phyloP scores from a whole-genome alignment of 192 early-diverging fungal species.

The Lobulomyces angularis region DNA sequence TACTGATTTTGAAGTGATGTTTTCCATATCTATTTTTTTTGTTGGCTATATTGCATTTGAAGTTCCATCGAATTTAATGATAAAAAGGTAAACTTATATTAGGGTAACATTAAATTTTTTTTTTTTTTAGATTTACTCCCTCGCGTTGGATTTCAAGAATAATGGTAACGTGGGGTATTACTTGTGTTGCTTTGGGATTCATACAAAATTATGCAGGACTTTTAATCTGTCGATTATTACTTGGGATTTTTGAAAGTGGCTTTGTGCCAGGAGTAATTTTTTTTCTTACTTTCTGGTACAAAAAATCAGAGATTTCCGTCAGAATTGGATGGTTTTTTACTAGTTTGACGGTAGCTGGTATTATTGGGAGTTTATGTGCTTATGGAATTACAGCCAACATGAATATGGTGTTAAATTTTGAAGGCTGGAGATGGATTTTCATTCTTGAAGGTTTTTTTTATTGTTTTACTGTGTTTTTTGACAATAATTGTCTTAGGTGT shows the following conservation, averaged over 20 bases:
- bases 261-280: slow-evolving; percentile 59
- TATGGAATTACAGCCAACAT: slow-evolving; percentile 34
- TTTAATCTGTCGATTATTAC: slow-evolving; percentile 26
- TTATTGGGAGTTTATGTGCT: slow-evolving; percentile 53
- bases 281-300: slow-evolving; percentile 62
- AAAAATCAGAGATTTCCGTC: slow-evolving; percentile 47
- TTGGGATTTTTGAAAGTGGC: slow-evolving; percentile 53
- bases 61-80: slow-evolving; percentile 63
- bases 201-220: slow-evolving; percentile 37
- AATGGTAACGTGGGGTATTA: slow-evolving; percentile 45
- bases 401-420: not conserved
- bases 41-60: slow-evolving; percentile 65
- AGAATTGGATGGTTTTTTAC: slow-evolving; percentile 56
- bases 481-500: slow-evolving; percentile 42
- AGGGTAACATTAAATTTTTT: slow-evolving; percentile 26
- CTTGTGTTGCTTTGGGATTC: slow-evolving; percentile 49
- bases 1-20: no score
- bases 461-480: slow-evolving; percentile 41
- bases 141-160: slow-evolving; percentile 15
- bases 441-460: slow-evolving; percentile 49
- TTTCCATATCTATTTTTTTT: no score
- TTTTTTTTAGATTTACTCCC: not conserved
- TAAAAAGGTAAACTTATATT: slow-evolving; percentile 44
- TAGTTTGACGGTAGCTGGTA: slow-evolving; percentile 58
- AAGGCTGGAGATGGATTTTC: slow-evolving; percentile 43